Percentiles rank a stretch among this genome's conserved stretches.
These are phyloP conservation scores for Lactifluus piperatus DNA, from an alignment of 768 basidiomycete genomes.

Conservation along the genomic window DNA sequence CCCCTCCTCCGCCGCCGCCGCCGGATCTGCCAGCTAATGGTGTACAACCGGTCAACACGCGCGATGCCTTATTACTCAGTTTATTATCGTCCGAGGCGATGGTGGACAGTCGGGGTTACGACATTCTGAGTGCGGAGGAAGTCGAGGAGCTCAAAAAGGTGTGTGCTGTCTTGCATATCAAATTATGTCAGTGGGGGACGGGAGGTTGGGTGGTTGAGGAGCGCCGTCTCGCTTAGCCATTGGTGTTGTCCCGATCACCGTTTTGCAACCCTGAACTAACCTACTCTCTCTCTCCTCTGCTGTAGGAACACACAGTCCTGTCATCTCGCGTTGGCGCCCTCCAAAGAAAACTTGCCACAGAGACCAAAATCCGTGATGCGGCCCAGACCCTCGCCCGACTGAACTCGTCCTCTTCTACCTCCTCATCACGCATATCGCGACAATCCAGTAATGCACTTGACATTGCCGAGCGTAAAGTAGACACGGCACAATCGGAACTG, in stretches of 20 bases:
- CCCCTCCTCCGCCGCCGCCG: neutral
- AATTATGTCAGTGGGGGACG: neutral
- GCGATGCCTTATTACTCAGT: slow-evolving; percentile 83
- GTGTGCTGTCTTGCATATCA: slow-evolving; percentile 22
- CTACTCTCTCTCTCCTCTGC: slow-evolving; percentile 12
- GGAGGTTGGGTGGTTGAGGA: no score
- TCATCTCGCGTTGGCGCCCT: slow-evolving; percentile 55
- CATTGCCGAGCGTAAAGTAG: slow-evolving; percentile 64
- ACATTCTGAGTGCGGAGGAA: slow-evolving; percentile 66
- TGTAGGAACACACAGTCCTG: slow-evolving; percentile 68
- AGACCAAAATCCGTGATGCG: slow-evolving; percentile 85
- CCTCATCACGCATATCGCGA: slow-evolving; percentile 49
- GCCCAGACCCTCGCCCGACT: slow-evolving; percentile 66
- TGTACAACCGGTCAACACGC: slow-evolving; percentile 37
- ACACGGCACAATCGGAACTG: slow-evolving; percentile 59
- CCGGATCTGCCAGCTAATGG: neutral
- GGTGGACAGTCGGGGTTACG: slow-evolving; percentile 79
- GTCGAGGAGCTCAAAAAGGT: slow-evolving; percentile 67
- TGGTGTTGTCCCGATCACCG: neutral
- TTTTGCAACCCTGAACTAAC: neutral
- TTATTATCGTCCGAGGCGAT: slow-evolving; percentile 89
- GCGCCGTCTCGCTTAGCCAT: neutral
- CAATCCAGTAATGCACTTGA: slow-evolving; percentile 66
- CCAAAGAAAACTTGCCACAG: slow-evolving; percentile 66
- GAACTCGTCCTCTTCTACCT: slow-evolving; percentile 33